Conservation (phyloP, 2,329 filamentous ascomycete species). For the Hymenoscyphus infarciens region DNA sequence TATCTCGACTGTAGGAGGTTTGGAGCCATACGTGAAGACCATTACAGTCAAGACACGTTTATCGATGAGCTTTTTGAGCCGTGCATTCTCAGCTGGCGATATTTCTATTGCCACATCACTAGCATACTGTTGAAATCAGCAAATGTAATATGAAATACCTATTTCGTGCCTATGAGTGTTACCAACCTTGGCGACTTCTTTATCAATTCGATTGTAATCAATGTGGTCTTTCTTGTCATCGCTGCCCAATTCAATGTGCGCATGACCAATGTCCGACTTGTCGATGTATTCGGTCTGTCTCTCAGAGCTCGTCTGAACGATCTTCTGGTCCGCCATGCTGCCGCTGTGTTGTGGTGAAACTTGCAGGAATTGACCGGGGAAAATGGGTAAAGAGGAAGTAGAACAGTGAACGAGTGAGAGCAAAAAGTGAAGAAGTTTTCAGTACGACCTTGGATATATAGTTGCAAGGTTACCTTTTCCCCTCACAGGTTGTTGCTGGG, state of each 20-base stretch:
- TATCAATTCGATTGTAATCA: slow-evolving; percentile 59
- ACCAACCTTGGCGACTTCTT: slow-evolving; percentile 58
- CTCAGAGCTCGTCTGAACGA: neutral
- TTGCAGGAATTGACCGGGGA: neutral
- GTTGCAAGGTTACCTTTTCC: neutral
- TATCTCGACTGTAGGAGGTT: neutral
- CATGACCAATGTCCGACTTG: slow-evolving; percentile 10
- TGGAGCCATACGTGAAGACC: slow-evolving; percentile 46
- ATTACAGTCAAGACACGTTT: slow-evolving; percentile 65
- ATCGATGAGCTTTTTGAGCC: slow-evolving; percentile 64
- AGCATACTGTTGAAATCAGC: slow-evolving; percentile 46
- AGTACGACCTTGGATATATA: slow-evolving; percentile 6
- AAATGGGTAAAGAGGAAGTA: neutral
- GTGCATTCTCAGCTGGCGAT: slow-evolving; percentile 45
- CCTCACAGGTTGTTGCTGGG: neutral
- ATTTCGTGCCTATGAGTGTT: too few relatives aligned
- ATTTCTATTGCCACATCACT: slow-evolving; percentile 57
- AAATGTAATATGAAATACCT: neutral
- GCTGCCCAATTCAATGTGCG: slow-evolving; percentile 31
- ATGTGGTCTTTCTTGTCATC: slow-evolving; percentile 40
- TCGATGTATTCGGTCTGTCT: neutral
- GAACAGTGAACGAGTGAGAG: neutral
- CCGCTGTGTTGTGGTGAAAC: neutral
- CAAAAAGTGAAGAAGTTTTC: neutral
- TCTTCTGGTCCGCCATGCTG: slow-evolving; percentile 12